phyloP scores from a whole-genome alignment of 768 basidiomycete genomes.

The Lactarius pseudohatsudake region DNA sequence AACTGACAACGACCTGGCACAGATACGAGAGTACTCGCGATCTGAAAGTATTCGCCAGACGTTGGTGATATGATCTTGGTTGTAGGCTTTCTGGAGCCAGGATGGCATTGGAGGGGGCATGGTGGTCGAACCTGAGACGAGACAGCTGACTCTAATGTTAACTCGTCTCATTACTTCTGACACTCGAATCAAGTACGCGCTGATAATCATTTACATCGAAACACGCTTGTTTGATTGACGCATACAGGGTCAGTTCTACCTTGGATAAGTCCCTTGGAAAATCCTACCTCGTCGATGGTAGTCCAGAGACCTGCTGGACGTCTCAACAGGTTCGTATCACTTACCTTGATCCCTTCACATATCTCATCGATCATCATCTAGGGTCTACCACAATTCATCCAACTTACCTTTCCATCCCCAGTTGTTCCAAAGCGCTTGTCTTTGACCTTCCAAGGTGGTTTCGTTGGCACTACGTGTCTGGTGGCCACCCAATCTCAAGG shows the following conservation, averaged over 20 bases:
- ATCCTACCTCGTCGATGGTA: constrained; percentile 35
- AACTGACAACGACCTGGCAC: constrained; percentile 34
- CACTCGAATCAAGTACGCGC: constrained; percentile 27
- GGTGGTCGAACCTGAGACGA: constrained; percentile 9
- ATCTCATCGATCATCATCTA: constrained; percentile 33
- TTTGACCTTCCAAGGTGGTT: constrained; percentile 84
- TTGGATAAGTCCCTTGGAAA: constrained; percentile 34
- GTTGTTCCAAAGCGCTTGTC: constrained; percentile 57
- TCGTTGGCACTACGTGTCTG: constrained; percentile 68
- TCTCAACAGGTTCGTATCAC: constrained; percentile 26
- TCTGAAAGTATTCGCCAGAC: constrained; percentile 40
- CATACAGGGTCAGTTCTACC: constrained; percentile 36
- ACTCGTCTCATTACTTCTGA: constrained; percentile 27
- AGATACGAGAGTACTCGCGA: constrained; percentile 41
- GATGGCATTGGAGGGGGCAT: constrained; percentile 23
- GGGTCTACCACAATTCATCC: constrained; percentile 78
- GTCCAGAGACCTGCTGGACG: constrained; percentile 31
- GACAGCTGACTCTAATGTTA: constrained; percentile 9
- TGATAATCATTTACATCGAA: neutral
- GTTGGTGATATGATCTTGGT: constrained; percentile 31
- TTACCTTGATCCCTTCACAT: neutral
- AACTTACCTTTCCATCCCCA: constrained; percentile 53
- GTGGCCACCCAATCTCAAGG: constrained; percentile 41
- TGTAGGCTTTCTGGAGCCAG: constrained; percentile 35
- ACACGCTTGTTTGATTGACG: neutral